Conservation (phyloP, 164 flowering plant species). For the Macadamia integrifolia region DNA sequence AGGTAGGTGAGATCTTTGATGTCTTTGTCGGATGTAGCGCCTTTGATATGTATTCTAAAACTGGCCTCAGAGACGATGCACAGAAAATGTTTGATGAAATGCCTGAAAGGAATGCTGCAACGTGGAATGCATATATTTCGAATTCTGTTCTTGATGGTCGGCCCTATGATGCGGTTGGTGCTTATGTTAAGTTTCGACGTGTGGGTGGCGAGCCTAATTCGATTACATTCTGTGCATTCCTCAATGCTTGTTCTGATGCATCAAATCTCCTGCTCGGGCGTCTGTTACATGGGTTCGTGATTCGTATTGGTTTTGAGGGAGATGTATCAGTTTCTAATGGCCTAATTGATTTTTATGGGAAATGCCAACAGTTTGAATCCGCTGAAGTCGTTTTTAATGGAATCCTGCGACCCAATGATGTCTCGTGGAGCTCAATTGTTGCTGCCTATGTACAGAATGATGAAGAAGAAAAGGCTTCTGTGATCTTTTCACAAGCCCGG, state of each 20-base stretch:
- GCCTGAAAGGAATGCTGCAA: constrained; percentile 51
- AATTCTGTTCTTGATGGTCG: constrained; percentile 56
- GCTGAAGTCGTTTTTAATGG: constrained; percentile 47
- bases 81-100: constrained; percentile 70
- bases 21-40: constrained; percentile 72
- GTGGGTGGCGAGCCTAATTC: constrained; percentile 48
- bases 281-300: constrained; percentile 57
- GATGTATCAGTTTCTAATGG: constrained; percentile 66
- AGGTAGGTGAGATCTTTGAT: constrained; percentile 36
- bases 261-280: constrained; percentile 34
- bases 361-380: constrained; percentile 41
- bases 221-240: constrained; percentile 68
- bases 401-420: constrained; percentile 38
- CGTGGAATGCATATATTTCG: constrained; percentile 77
- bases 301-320: constrained; percentile 40
- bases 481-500: constrained; percentile 36
- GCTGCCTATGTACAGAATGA: constrained; percentile 62
- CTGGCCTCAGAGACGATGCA: constrained; percentile 41
- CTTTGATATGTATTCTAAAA: constrained; percentile 70
- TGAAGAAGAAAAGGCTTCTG: constrained; percentile 66
- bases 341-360: constrained; percentile 83
- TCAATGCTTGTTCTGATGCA: constrained; percentile 77
- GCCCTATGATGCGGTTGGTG: constrained; percentile 32
- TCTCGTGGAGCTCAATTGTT: constrained; percentile 78
- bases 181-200: constrained; percentile 42